phyloP scores from a whole-genome alignment of 1,284 basidiomycete genomes.

The Athelia sp. region DNA sequence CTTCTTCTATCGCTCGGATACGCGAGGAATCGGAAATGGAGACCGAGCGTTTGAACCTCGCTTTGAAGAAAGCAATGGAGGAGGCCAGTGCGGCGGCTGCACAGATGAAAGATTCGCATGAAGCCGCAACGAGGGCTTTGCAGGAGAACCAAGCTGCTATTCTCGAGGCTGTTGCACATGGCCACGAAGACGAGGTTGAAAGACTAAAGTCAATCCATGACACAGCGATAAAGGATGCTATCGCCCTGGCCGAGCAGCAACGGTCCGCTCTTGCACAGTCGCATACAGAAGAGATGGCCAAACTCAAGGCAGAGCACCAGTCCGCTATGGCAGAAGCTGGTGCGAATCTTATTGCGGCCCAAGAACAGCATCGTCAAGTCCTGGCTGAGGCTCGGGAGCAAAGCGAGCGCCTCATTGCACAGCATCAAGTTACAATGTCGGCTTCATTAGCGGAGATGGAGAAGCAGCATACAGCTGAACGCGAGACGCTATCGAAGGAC shows the following conservation, averaged over 20 bases:
- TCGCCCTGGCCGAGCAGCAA: conserved; percentile 20
- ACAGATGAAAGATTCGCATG: conserved; percentile 43
- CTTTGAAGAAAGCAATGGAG: conserved; percentile 40
- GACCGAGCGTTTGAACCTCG: conserved; percentile 38
- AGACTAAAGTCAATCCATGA: conserved; percentile 43
- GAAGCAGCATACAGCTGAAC: conserved; percentile 21
- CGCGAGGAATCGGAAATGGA: conserved; percentile 35
- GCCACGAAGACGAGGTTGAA: conserved; percentile 48
- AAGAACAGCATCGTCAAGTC: conserved; percentile 39
- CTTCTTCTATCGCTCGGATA: conserved; percentile 25
- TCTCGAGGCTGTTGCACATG: conserved; percentile 48
- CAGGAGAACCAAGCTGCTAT: conserved; percentile 53
- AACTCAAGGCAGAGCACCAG: conserved; percentile 42
- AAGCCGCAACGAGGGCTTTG: conserved; percentile 40
- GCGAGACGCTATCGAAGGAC: conserved; percentile 22
- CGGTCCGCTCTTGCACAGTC: conserved; percentile 20
- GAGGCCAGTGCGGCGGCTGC: conserved; percentile 34
- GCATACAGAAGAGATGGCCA: conserved; percentile 36
- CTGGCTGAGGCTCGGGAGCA: conserved; percentile 36
- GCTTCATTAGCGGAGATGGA: conserved; percentile 33
- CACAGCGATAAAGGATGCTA: conserved; percentile 25
- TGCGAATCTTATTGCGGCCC: conserved; percentile 34
- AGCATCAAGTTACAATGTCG: conserved; percentile 37
- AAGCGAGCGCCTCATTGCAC: conserved; percentile 30
- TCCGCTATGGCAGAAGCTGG: conserved; percentile 38